A percentile compares a stretch with the other conserved stretches of the same genome.
Evolutionary conservation across 768 basidiomycete genomes (phyloP).

Genomic region (Coprinellus micaceus): DNA sequence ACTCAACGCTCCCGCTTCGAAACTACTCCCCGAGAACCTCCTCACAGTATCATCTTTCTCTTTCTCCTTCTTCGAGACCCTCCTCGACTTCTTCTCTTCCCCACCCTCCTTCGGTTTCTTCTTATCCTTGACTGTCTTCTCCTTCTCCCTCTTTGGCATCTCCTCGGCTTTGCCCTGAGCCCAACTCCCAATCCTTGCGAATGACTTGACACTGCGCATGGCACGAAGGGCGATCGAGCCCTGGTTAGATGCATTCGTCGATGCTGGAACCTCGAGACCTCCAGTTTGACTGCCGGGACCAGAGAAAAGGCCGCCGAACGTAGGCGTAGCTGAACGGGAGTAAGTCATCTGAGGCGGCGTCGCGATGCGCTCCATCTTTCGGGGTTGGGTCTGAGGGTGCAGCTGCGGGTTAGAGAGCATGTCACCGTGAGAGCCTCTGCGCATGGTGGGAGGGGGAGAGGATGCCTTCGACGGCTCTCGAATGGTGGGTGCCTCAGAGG

Average conservation of each 20-base stretch:
- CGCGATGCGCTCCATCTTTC: background rate
- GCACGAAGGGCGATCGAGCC: slow-evolving; percentile 75
- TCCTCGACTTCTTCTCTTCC: slow-evolving; percentile 34
- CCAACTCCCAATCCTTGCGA: slow-evolving; percentile 74
- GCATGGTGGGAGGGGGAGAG: too few relatives aligned
- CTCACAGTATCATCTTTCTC: background rate
- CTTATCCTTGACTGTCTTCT: slow-evolving; percentile 21
- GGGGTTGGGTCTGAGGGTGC: background rate
- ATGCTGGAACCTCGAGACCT: background rate
- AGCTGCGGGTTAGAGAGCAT: background rate
- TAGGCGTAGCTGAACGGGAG: slow-evolving; percentile 35
- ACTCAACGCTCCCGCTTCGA: too few relatives aligned
- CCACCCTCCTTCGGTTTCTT: slow-evolving; percentile 24
- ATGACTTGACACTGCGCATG: slow-evolving; percentile 68
- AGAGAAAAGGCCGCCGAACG: slow-evolving; percentile 34
- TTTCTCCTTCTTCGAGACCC: slow-evolving; percentile 22
- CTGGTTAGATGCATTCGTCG: slow-evolving; percentile 22
- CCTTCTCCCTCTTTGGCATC: slow-evolving; percentile 15
- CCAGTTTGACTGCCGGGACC: slow-evolving; percentile 23
- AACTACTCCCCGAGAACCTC: too few relatives aligned
- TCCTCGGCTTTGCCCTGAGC: slow-evolving; percentile 37
- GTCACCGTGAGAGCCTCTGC: too few relatives aligned
- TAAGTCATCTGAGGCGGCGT: slow-evolving; percentile 1
- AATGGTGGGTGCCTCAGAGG: too few relatives aligned
- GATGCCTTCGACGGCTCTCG: too few relatives aligned